These are phyloP conservation scores for Euphorbia pulcherrima DNA, from an alignment of 345 rosid species.

Conservation along the genomic window DNA sequence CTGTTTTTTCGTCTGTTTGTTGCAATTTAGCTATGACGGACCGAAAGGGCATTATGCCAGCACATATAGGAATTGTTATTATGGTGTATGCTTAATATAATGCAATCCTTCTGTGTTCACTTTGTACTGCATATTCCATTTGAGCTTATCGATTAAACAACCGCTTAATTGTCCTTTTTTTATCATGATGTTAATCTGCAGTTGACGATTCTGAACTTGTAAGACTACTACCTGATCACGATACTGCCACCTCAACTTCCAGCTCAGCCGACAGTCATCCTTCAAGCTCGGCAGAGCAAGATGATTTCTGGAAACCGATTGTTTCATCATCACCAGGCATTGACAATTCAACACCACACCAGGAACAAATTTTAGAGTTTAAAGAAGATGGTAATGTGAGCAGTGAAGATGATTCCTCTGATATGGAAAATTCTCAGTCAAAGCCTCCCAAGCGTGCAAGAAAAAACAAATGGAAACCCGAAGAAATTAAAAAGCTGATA, in stretches of 20 bases:
- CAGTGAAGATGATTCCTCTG: constrained; percentile 38
- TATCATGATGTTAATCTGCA: constrained; percentile 21
- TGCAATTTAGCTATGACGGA: not conserved
- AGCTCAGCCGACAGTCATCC: constrained; percentile 28
- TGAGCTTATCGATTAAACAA: not conserved
- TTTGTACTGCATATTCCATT: not conserved
- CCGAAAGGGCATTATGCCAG: not conserved
- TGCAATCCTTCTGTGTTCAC: not conserved
- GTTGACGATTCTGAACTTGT: constrained; percentile 41
- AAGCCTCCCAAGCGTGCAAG: constrained; percentile 47
- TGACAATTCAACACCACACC: constrained; percentile 22
- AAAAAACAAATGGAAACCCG: constrained; percentile 84
- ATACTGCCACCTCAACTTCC: constrained; percentile 31
- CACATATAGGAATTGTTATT: constrained; percentile 2
- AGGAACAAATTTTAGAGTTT: constrained; percentile 22
- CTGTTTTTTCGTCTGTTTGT: not conserved
- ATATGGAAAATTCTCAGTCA: constrained; percentile 30
- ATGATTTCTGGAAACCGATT: constrained; percentile 66
- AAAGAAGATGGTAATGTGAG: constrained; percentile 32
- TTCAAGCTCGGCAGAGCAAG: constrained; percentile 32
- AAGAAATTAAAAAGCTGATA: constrained; percentile 73
- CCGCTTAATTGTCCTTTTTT: not conserved
- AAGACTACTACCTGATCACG: constrained; percentile 46
- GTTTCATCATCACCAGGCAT: constrained; percentile 36
- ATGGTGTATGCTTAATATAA: not conserved